phyloP scores from a whole-genome alignment of 176 grass and related monocot species.

The Lolium perenne region DNA sequence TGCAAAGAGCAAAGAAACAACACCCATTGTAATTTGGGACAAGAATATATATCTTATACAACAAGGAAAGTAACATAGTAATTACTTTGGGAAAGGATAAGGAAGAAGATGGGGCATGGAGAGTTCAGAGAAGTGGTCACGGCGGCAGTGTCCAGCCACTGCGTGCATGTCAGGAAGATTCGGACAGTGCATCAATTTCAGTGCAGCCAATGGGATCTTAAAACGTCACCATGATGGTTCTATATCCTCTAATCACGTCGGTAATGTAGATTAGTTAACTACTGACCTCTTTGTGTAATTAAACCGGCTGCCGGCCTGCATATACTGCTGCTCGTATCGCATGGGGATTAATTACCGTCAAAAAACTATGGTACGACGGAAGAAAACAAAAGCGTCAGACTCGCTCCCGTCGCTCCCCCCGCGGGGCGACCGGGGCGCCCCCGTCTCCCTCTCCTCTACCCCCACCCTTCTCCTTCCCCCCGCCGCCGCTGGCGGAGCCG shows the following conservation, averaged over 20 bases:
- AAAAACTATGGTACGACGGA: too few relatives aligned
- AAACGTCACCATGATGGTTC: not conserved
- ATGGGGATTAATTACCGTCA: not conserved
- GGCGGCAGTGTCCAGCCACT: not conserved
- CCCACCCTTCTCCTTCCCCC: too few relatives aligned
- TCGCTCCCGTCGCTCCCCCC: too few relatives aligned
- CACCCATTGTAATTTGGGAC: too few relatives aligned
- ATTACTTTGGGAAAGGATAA: not conserved
- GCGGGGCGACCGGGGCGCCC: too few relatives aligned
- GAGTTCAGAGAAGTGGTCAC: not conserved
- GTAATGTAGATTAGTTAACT: not conserved
- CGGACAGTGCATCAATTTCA: not conserved
- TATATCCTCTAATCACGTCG: not conserved
- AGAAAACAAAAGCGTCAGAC: too few relatives aligned
- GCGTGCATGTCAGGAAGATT: constrained; percentile 16
- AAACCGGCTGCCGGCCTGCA: not conserved
- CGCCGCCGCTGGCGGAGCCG: too few relatives aligned
- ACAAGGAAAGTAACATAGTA: too few relatives aligned
- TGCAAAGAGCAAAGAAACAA: too few relatives aligned
- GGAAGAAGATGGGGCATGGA: not conserved
- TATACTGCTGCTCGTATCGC: not conserved
- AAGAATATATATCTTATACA: too few relatives aligned
- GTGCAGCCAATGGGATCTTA: not conserved
- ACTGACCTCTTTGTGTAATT: not conserved
- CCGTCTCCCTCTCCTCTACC: too few relatives aligned